Conservation (phyloP, 441 rosid species). For the Isatis lusitanica region DNA sequence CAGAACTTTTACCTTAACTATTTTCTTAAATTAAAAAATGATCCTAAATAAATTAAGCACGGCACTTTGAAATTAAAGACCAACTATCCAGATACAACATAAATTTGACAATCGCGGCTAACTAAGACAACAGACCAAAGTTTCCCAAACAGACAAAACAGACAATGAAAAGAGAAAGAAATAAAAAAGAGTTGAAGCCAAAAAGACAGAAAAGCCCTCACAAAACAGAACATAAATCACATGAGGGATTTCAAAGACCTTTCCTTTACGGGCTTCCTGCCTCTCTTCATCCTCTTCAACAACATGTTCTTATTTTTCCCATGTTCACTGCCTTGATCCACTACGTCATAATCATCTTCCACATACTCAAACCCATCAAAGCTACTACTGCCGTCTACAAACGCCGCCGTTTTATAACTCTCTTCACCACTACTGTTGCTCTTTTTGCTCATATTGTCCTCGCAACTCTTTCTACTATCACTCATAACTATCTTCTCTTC, state of each 20-base stretch:
- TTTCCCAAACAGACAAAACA: neutral
- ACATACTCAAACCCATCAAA: slow-evolving; percentile 39
- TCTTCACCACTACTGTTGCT: neutral
- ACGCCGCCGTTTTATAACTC: slow-evolving; percentile 33
- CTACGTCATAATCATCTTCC: slow-evolving; percentile 45
- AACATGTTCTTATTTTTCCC: slow-evolving; percentile 30
- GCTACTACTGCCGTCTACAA: slow-evolving; percentile 29
- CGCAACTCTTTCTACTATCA: slow-evolving; percentile 1
- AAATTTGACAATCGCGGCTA: neutral
- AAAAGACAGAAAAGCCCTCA: slow-evolving; percentile 30
- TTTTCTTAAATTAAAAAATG: too few species aligned
- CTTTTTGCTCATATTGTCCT: neutral
- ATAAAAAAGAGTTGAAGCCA: neutral
- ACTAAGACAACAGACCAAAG: neutral
- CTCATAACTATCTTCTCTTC: neutral
- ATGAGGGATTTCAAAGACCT: slow-evolving; percentile 90
- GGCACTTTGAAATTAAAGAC: too few species aligned
- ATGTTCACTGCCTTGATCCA: slow-evolving; percentile 30
- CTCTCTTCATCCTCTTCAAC: slow-evolving; percentile 53
- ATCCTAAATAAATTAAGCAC: too few species aligned
- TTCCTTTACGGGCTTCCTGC: slow-evolving; percentile 75
- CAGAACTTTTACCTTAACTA: too few species aligned
- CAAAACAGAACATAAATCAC: slow-evolving; percentile 36
- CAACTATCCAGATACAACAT: neutral
- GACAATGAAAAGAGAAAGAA: neutral